A percentile compares a stretch with the other conserved stretches of the same genome.
Evolutionary conservation across 768 basidiomycete genomes (phyloP).

Genomic region (Lactarius sanguifluus): DNA sequence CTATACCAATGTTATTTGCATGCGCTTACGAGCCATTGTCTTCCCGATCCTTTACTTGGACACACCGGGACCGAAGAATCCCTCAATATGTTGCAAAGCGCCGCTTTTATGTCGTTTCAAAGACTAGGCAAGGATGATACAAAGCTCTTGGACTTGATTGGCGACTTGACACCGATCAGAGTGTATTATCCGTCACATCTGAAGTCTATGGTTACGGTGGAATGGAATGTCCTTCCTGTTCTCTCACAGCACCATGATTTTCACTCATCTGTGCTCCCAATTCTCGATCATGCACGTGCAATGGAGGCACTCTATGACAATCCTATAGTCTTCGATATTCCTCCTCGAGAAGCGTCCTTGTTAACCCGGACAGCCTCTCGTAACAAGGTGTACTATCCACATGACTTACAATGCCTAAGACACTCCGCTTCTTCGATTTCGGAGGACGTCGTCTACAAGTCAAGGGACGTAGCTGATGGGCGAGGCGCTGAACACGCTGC

Average conservation of each 20-base stretch:
- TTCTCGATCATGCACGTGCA: constrained; percentile 7
- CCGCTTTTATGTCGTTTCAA: too few species aligned
- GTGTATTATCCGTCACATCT: too few species aligned
- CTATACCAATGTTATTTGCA: too few species aligned
- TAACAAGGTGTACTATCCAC: constrained; percentile 6
- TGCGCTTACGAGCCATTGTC: too few species aligned
- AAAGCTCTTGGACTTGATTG: too few species aligned
- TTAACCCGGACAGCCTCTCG: not conserved
- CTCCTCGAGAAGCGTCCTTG: not conserved
- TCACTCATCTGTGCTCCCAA: not conserved
- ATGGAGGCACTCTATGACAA: constrained; percentile 10
- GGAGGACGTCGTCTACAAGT: constrained; percentile 23
- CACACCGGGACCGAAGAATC: too few species aligned
- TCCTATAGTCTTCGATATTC: not conserved
- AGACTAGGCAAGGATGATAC: too few species aligned
- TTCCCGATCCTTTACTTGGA: too few species aligned
- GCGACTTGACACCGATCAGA: too few species aligned
- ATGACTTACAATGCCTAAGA: not conserved
- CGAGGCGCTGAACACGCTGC: not conserved
- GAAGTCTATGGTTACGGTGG: too few species aligned
- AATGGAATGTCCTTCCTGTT: too few species aligned
- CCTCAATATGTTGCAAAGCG: too few species aligned
- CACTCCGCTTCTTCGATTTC: constrained; percentile 32
- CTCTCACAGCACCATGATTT: constrained; percentile 6
- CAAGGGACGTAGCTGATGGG: not conserved